Conservation (phyloP, 805 yeast species). For the Vanderwaltozyma polyspora region DNA sequence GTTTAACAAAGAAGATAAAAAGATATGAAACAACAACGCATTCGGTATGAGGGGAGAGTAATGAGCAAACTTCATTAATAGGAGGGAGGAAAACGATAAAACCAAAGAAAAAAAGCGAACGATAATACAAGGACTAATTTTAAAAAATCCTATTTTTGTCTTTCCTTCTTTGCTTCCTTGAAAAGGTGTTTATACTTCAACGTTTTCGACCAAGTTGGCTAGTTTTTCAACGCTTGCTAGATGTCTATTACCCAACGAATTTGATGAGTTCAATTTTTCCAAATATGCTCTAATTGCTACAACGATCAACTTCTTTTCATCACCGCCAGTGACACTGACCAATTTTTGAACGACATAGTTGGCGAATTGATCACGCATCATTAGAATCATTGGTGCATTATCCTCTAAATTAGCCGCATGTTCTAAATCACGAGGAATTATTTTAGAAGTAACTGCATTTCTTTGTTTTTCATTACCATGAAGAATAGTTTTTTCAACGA, state of each 20-base stretch:
- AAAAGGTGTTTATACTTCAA: conserved; percentile 13
- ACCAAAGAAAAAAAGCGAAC: no score
- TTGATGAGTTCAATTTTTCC: conserved; percentile 35
- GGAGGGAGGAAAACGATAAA: no score
- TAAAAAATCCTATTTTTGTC: no score
- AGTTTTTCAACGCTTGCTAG: conserved; percentile 29
- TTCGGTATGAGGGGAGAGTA: no score
- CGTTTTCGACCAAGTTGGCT: conserved; percentile 25
- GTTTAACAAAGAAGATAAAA: no score
- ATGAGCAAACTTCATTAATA: no score
- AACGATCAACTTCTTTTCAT: conserved; percentile 59
- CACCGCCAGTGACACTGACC: conserved; percentile 67
- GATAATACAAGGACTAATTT: no score
- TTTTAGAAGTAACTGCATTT: conserved; percentile 49
- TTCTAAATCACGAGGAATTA: conserved; percentile 42
- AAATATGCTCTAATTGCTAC: conserved; percentile 69
- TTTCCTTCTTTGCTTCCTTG: no score
- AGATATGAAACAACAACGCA: no score
- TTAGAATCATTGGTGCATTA: conserved; percentile 62
- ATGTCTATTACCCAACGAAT: conserved; percentile 26
- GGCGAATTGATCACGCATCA: conserved; percentile 98
- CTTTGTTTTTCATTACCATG: conserved; percentile 59
- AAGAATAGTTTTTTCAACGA: conserved; percentile 85
- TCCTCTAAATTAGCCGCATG: conserved; percentile 42
- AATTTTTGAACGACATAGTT: conserved; percentile 94